phyloP scores from a whole-genome alignment of 78 protist genomes.

The Dictyostelium firmibasis region DNA sequence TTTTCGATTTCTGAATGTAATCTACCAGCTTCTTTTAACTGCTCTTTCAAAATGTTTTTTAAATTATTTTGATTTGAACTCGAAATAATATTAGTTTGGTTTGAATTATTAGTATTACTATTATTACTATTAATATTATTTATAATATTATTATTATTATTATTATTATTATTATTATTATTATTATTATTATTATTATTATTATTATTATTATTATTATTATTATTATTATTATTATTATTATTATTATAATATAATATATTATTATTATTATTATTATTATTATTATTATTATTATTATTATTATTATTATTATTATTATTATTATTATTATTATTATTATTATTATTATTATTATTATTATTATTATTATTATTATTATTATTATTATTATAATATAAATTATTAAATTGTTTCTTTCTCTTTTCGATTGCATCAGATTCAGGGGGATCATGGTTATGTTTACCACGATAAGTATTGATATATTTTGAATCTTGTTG shows the following conservation, averaged over 20 bases:
- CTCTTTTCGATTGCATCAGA: neutral
- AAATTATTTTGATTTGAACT: neutral
- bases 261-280: neutral
- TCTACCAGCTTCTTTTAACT: conserved; percentile 13
- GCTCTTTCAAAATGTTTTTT: neutral
- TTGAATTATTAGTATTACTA: neutral
- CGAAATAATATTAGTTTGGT: neutral
- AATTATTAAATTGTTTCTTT: neutral
- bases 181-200: neutral
- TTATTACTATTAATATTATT: neutral
- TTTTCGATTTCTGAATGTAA: conserved; percentile 16
- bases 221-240: neutral
- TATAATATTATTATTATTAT: neutral
- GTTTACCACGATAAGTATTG: conserved; percentile 49
- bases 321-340: neutral
- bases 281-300: no score
- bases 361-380: neutral
- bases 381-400: neutral
- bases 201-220: neutral
- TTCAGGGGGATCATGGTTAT: conserved; percentile 54
- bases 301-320: no score
- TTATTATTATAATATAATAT: neutral
- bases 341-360: neutral
- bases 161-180: neutral
- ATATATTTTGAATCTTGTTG: conserved; percentile 40